Base-by-base conservation (phyloP, 2,329 filamentous ascomycete genomes). In the Ambrosiella beaveri region DNA sequence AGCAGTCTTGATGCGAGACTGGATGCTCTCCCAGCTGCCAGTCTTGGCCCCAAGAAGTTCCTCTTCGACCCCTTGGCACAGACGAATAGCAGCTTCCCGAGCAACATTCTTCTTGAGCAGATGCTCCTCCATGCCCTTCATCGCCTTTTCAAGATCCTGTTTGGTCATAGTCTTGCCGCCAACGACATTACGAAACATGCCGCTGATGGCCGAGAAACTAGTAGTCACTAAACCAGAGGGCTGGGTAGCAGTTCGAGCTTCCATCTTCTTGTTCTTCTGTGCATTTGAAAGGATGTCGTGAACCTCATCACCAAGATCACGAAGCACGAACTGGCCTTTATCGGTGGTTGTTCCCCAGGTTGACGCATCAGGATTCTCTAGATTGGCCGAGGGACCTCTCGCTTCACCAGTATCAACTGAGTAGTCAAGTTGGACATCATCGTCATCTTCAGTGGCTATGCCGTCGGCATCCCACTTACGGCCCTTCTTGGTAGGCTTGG, bases 91-190 rank as follows among this genome's bases (percentile, higher is more conserved):
- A 13, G 93, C 93, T 74, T 97, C 93, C 57, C 88, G 85, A 0
- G 93, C 93, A 36, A 98, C 90, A 65, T 98, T 98, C 75, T 98
- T 98, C 71, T 85, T 84, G 61, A 98, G 72, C 6, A 98, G 75
- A 68, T 97, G 91, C 59, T 95, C 88, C 68, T 96, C 88, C 88
- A 98, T 96, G 38, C 85, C 86, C 71, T 91, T 93, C 73, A 98
- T 83, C 1, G 93, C 87, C 69, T 94, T 95, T 62, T 88, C 85
- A 19, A 98, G 77, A 66, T 97, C 91, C 63, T 86, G 81, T 68
- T 89, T 87, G 1, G 88, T 94, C 65, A 98, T 73, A 0, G 85
- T 88, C 74, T 96, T 96, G 62, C 94, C 93, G 57, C 93, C 93
- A 0, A 98, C 85, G 44, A 98, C 85, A 67, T 96, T 97, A 63